A percentile compares a stretch with the other conserved stretches of the same genome.
Evolutionary conservation across 768 basidiomycete species (phyloP).

Genomic region (Cystobasidium tubakii): DNA sequence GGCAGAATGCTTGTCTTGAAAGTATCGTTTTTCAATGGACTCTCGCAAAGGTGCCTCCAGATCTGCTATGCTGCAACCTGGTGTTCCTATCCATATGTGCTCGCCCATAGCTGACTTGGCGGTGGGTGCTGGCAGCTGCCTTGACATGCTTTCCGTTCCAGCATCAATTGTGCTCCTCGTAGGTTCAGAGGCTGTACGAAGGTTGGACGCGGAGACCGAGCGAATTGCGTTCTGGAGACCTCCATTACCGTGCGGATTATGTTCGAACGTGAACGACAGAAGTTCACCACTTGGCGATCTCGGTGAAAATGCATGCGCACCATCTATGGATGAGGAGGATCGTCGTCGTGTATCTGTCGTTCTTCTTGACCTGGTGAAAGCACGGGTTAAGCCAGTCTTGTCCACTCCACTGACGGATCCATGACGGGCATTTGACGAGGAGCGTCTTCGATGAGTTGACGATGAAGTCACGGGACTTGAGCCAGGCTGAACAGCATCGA

Average conservation of each 20-base stretch:
- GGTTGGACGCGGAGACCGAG: neutral
- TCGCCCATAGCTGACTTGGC: conserved; percentile 12
- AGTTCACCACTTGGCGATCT: neutral
- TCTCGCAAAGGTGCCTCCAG: conserved; percentile 13
- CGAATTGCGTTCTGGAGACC: conserved; percentile 31
- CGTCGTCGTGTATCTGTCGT: conserved; percentile 7
- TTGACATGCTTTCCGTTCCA: neutral
- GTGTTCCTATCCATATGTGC: conserved; percentile 26
- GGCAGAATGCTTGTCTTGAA: conserved; percentile 11
- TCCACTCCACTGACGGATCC: neutral
- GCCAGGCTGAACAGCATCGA: neutral
- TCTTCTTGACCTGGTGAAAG: conserved; percentile 20
- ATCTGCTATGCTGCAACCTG: conserved; percentile 25
- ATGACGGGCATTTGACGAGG: conserved; percentile 1
- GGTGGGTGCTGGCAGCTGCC: neutral
- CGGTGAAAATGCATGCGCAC: neutral
- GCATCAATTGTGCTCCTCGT: neutral
- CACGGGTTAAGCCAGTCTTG: conserved; percentile 6
- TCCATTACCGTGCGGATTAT: conserved; percentile 31
- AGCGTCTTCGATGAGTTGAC: neutral
- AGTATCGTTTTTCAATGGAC: conserved; percentile 1
- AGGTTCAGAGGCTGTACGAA: conserved; percentile 22
- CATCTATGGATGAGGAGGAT: conserved; percentile 5
- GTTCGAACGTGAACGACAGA: conserved; percentile 21
- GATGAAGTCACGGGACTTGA: neutral